phyloP scores from a whole-genome alignment of 140 eudicot species.

The Flaveria floridana region DNA sequence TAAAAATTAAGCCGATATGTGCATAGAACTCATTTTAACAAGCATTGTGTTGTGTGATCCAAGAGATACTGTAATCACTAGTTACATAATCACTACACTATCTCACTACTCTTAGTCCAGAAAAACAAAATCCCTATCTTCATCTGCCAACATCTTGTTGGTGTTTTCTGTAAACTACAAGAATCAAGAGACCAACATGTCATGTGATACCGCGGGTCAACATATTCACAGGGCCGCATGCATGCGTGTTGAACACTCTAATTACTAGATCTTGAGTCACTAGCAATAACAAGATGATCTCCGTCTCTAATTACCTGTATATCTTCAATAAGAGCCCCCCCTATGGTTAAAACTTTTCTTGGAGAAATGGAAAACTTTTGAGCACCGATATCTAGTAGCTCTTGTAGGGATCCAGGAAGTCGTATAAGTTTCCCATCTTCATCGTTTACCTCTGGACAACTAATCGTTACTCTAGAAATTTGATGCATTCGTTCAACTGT shows the following conservation, averaged over 20 bases:
- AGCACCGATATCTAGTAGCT: constrained; percentile 47
- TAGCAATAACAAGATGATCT: constrained; percentile 63
- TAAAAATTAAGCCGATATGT: background rate
- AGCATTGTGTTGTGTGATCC: background rate
- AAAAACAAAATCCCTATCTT: constrained; percentile 3
- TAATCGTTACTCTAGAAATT: constrained; percentile 52
- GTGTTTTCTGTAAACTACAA: background rate
- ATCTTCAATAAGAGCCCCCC: constrained; percentile 68
- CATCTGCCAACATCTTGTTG: background rate
- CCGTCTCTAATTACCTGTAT: constrained; percentile 67
- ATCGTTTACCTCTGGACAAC: constrained; percentile 51
- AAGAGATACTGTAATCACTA: background rate
- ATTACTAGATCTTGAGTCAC: constrained; percentile 7
- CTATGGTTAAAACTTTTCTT: constrained; percentile 44
- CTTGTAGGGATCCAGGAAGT: constrained; percentile 62
- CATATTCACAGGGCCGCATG: background rate
- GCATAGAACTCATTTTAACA: background rate
- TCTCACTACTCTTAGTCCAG: constrained; percentile 11
- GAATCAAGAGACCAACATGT: background rate
- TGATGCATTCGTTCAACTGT: constrained; percentile 19
- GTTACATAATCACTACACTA: background rate
- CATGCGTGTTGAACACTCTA: constrained; percentile 15
- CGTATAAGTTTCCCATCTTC: constrained; percentile 43
- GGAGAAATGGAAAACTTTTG: constrained; percentile 52
- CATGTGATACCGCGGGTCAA: background rate